These are phyloP conservation scores for Camelina neglecta DNA, from an alignment of 345 rosid genomes.

Conservation along the genomic window DNA sequence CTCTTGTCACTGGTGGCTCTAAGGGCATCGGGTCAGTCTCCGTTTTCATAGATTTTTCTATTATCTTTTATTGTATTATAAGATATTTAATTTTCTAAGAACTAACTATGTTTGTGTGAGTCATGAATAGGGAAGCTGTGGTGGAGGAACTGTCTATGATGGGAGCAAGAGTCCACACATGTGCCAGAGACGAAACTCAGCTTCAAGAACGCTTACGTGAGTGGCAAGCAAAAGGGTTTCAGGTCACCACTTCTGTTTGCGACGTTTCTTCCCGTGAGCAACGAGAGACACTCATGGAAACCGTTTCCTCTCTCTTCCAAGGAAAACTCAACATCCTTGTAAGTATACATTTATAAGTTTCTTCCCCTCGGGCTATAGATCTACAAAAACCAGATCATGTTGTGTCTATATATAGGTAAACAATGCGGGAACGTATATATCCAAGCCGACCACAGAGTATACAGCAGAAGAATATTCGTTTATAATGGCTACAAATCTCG, in stretches of 20 bases:
- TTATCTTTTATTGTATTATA: not conserved
- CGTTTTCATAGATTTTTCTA: not conserved
- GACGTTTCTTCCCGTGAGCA: conserved; percentile 26
- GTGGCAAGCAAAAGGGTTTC: conserved; percentile 36
- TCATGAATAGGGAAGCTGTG: not conserved
- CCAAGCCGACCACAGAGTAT: conserved; percentile 14
- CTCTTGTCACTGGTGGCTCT: conserved; percentile 38
- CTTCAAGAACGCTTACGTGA: conserved; percentile 17
- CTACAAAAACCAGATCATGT: not conserved
- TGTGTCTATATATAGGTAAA: not conserved
- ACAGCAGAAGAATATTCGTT: conserved; percentile 23
- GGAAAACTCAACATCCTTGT: conserved; percentile 40
- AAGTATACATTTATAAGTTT: not conserved
- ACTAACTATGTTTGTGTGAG: not conserved
- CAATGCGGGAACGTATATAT: not conserved
- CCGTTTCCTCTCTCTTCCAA: conserved; percentile 40
- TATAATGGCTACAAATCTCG: conserved; percentile 4
- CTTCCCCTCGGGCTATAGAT: not conserved
- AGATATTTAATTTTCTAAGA: not conserved
- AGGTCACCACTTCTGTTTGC: conserved; percentile 24
- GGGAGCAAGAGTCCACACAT: not conserved
- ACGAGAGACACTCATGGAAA: conserved; percentile 33
- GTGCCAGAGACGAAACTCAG: not conserved
- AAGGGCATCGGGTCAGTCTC: conserved; percentile 35
- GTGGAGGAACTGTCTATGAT: not conserved